Conservation (phyloP, 495 filamentous ascomycete species). For the Mycothermus thermophilus region DNA sequence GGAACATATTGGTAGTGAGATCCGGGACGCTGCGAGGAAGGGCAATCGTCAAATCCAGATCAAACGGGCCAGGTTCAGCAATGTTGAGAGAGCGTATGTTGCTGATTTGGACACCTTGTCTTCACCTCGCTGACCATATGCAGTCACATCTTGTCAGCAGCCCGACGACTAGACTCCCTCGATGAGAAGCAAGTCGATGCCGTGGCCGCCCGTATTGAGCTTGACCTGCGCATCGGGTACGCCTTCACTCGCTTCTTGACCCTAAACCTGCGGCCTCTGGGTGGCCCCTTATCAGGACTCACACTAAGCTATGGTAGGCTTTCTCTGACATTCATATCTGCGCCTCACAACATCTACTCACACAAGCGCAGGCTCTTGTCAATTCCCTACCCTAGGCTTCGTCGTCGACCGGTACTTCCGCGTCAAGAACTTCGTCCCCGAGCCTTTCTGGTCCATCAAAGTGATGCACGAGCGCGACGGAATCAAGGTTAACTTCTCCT, state of each 20-base stretch:
- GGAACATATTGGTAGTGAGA: conserved; percentile 91
- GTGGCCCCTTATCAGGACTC: conserved; percentile 44
- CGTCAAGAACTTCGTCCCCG: conserved; percentile 85
- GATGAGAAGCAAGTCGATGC: conserved; percentile 82
- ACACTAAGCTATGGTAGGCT: conserved; percentile 74
- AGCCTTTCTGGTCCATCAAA: conserved; percentile 84
- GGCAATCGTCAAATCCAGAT: conserved; percentile 63
- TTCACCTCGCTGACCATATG: conserved; percentile 6
- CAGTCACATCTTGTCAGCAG: conserved; percentile 75
- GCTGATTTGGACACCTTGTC: not conserved
- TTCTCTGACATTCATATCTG: not conserved
- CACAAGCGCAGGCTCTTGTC: conserved; percentile 59
- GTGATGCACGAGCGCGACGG: conserved; percentile 64
- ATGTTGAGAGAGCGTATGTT: conserved; percentile 79
- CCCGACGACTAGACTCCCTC: conserved; percentile 56
- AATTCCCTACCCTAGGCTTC: conserved; percentile 94
- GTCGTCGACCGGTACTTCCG: conserved; percentile 90
- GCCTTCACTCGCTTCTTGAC: conserved; percentile 88
- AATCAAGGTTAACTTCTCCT: conserved; percentile 72
- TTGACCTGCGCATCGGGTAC: conserved; percentile 82
- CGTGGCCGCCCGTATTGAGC: conserved; percentile 77
- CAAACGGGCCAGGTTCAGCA: conserved; percentile 82
- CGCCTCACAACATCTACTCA: not conserved
- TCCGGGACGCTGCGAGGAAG: conserved; percentile 62
- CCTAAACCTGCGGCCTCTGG: conserved; percentile 52